phyloP scores from a whole-genome alignment of 164 flowering plant species.

The Liquidambar formosana region DNA sequence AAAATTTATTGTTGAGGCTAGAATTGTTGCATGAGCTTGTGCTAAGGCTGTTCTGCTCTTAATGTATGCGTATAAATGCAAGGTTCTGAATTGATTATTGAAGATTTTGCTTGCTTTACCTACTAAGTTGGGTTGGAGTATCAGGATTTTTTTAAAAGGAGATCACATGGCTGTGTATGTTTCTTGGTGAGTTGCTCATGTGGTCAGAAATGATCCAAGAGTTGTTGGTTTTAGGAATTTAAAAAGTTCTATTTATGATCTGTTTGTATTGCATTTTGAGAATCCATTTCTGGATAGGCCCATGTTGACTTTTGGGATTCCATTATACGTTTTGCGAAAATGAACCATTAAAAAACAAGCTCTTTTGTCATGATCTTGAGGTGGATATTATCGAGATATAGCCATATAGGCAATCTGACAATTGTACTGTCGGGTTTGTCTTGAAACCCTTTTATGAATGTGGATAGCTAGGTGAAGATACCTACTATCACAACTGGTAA shows the following conservation, averaged over 20 bases:
- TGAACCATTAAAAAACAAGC: not conserved
- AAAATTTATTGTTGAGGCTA: no score
- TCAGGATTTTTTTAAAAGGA: no score
- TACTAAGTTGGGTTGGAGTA: not conserved
- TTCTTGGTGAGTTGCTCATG: not conserved
- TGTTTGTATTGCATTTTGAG: not conserved
- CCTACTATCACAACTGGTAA: not conserved
- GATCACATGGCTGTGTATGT: not conserved
- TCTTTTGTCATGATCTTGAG: no score
- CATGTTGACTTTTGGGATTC: not conserved
- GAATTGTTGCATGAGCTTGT: not conserved
- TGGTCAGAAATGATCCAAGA: not conserved
- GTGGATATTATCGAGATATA: not conserved
- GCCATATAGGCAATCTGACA: not conserved
- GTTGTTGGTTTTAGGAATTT: not conserved
- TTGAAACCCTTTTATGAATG: not conserved
- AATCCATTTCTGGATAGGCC: not conserved
- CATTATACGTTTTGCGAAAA: not conserved
- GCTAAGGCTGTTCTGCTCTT: not conserved
- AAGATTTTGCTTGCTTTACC: not conserved
- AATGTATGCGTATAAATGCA: not conserved
- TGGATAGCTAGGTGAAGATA: not conserved
- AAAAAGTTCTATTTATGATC: not conserved
- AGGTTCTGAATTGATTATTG: not conserved
- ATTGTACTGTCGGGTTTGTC: not conserved